A percentile compares a stretch with the other conserved stretches of the same genome.
phyloP scores from a whole-genome alignment of 345 rosid species.

The Hypericum perforatum region DNA sequence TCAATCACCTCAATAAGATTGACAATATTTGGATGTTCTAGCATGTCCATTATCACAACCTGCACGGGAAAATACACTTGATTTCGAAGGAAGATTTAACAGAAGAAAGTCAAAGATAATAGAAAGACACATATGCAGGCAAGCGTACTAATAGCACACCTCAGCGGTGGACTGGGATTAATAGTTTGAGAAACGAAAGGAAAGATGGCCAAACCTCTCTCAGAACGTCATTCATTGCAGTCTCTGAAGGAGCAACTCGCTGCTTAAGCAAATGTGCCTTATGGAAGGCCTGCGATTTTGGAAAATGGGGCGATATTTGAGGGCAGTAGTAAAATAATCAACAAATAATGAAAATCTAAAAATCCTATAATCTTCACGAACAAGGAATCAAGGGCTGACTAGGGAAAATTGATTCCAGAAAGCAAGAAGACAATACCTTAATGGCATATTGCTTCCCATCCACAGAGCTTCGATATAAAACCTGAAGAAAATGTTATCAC shows the following conservation, averaged over 20 bases:
- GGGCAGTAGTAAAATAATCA: too few relatives aligned
- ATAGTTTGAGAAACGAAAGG: neutral
- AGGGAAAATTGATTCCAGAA: too few relatives aligned
- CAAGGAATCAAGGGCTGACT: too few relatives aligned
- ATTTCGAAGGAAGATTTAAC: too few relatives aligned
- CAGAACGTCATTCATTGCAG: slow-evolving; percentile 94
- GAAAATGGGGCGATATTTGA: neutral
- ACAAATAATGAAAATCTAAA: too few relatives aligned
- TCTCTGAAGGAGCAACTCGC: slow-evolving; percentile 96
- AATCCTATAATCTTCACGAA: too few relatives aligned
- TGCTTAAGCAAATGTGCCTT: slow-evolving; percentile 77
- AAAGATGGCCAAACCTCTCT: slow-evolving; percentile 56
- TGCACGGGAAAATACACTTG: slow-evolving; percentile 17
- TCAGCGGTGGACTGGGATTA: too few relatives aligned
- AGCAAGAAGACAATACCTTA: slow-evolving; percentile 41
- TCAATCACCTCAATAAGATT: slow-evolving; percentile 97
- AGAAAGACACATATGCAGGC: too few relatives aligned
- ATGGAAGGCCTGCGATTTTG: slow-evolving; percentile 67
- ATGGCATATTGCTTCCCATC: slow-evolving; percentile 86
- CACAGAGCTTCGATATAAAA: slow-evolving; percentile 61
- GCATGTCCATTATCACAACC: slow-evolving; percentile 89
- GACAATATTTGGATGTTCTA: slow-evolving; percentile 94
- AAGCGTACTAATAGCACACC: too few relatives aligned
- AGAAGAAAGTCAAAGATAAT: too few relatives aligned
- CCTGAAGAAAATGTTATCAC: slow-evolving; percentile 39